Conservation (phyloP, 1,284 basidiomycete genomes). For the Cutaneotrichosporon arboriforme region DNA sequence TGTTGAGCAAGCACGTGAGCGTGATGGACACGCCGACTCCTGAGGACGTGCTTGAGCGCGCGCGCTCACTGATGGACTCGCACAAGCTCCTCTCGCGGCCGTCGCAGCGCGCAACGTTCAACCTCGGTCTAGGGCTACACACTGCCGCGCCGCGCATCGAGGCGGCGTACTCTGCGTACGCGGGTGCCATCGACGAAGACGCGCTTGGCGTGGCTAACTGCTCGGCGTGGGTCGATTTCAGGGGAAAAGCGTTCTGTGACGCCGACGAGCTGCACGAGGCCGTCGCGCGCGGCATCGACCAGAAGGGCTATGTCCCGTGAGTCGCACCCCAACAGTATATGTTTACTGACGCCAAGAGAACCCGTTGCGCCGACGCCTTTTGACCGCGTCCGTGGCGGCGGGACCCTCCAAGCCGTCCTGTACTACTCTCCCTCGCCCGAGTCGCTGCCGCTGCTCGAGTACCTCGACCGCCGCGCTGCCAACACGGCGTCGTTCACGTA, state of each 20-base stretch:
- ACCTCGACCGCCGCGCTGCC: constrained; percentile 55
- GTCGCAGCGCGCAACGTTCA: constrained; percentile 50
- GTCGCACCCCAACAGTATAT: constrained; percentile 6
- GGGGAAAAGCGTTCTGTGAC: constrained; percentile 68
- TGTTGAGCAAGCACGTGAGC: constrained; percentile 53
- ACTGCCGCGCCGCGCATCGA: constrained; percentile 40
- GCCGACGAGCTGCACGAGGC: constrained; percentile 59
- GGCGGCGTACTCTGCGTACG: constrained; percentile 39
- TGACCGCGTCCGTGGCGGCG: constrained; percentile 60
- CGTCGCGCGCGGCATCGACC: constrained; percentile 54
- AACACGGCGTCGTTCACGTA: constrained; percentile 59
- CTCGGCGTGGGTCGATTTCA: constrained; percentile 83
- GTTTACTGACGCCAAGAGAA: not conserved
- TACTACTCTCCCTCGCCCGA: constrained; percentile 65
- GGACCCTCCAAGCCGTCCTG: constrained; percentile 57
- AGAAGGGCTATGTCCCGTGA: constrained; percentile 26
- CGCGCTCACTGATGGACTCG: constrained; percentile 24
- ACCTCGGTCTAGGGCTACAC: constrained; percentile 38
- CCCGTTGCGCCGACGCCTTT: constrained; percentile 49
- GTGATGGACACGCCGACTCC: constrained; percentile 17
- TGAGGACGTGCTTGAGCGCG: constrained; percentile 24
- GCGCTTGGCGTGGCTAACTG: constrained; percentile 56
- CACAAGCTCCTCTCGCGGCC: constrained; percentile 26
- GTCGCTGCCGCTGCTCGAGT: constrained; percentile 56
- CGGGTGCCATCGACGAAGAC: constrained; percentile 53